Base-by-base conservation (phyloP, 2,329 filamentous ascomycete species). In the Fonsecaea multimorphosa region DNA sequence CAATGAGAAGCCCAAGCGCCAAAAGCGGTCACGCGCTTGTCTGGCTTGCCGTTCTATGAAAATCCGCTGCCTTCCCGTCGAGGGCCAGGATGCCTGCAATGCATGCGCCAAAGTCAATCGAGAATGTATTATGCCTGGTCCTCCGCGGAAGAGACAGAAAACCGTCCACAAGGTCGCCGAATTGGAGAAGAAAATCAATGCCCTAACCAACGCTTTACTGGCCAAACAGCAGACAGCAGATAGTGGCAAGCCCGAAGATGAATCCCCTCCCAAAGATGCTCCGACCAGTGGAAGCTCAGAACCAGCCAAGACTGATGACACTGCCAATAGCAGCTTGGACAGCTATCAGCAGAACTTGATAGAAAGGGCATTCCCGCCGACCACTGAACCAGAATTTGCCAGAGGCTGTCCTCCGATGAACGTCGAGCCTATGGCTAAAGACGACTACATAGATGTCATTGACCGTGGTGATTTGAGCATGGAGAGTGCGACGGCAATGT, bases 101-200 rank as follows among this genome's bases (percentile, higher is more conserved):
- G 86, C 92, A 66, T 97, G 93, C 76, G 85, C 86, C 57, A 96
- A 96, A 79, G 91, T 92, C 2, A 87, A 88, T n/a, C 83, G 92
- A 29, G 82, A 83, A 68, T 96, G 92, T 74, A 80, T 93, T 46
- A 89, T 93, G 69, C 96, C 92, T 0, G 86, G 88, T 69, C 91
- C 87, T 1, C 86, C 83, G 7, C 79, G 92, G 40, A 96, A 96
- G 79, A 85, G 93, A 51, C 91, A 94, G 81, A 96, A 93, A 82
- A 96, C 96, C 82, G 92, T 91, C 59, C 93, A 96, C 76, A 93
- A 87, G 59, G 93, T 97, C 16, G 90, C 92, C 11, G 93, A 97
- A 81, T 83, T 97, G 57, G 93, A 97, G 81, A 92, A 90, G 82
- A 96, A 96, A 81, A 93, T 97, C 69, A 92, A 96, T 80, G 91